Conservation (phyloP, 176 grass and related monocot species). For the Raddia guianensis region DNA sequence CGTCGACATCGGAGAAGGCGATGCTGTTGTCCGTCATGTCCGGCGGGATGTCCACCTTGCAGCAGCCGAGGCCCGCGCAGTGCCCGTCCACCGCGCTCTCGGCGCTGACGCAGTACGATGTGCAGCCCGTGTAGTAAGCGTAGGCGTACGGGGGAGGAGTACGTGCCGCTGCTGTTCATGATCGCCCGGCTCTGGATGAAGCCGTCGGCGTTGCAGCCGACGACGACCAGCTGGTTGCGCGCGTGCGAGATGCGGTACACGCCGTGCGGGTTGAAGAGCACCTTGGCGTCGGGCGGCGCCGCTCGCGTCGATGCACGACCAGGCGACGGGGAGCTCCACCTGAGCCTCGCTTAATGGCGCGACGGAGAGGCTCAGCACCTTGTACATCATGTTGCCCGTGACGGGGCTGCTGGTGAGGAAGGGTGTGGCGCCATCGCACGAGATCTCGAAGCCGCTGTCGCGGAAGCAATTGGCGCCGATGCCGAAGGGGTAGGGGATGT, state of each 20-base stretch:
- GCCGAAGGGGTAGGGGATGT: no score
- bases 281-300: neutral
- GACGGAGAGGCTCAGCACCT: neutral
- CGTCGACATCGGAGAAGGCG: neutral
- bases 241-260: slow-evolving; percentile 29
- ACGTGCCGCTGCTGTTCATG: slow-evolving; percentile 19
- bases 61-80: slow-evolving; percentile 26
- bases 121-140: slow-evolving; percentile 27
- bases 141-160: neutral
- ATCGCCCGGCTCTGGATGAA: neutral
- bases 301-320: neutral
- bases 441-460: no score
- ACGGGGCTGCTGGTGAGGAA: no score
- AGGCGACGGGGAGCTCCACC: slow-evolving; percentile 2
- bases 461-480: no score
- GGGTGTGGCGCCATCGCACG: no score
- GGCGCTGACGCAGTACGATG: neutral
- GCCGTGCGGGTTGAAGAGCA: neutral
- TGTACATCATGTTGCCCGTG: no score
- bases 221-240: slow-evolving; percentile 11
- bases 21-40: neutral
- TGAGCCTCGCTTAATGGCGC: neutral
- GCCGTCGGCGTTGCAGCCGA: slow-evolving; percentile 23
- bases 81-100: neutral
- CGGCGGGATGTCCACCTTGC: neutral